Base-by-base conservation (phyloP, 768 basidiomycete genomes). In the Agaricus blazei region DNA sequence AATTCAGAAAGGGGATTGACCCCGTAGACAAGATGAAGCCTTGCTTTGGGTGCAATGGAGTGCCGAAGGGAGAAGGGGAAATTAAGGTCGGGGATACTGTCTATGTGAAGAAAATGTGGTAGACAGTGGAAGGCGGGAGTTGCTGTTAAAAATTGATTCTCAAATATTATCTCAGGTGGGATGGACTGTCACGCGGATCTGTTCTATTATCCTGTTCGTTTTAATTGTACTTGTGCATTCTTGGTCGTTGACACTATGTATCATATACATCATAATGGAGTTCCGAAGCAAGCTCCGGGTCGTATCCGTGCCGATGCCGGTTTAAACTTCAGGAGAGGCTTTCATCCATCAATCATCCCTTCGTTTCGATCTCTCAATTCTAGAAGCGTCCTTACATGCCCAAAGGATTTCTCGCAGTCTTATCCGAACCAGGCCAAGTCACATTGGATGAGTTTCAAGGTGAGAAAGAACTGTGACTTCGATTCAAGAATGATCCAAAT, bases 11-110 rank as follows among this genome's bases (percentile, higher is more conserved):
- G 29, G 82, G 84, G 15, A 52, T 85, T 51, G 81, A 87, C 64
- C 78, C 79, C 0, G 63, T 55, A 19, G 60, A 72, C 1, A 74
- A 73, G 57, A 68, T 72, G 68, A 77, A 75, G 60, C 75, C 88
- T 1, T 90, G 85, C 62, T 73, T 91, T 37, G 88, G 88, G 3
- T 80, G 79, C 62, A 87, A 90, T 63, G 86, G 73, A 0, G 75
- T 84, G 15, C 75, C 82, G 8, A 65, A 65, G 4, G 77, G 67
- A 2, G 65, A 62, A 37, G 88, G 89, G 0, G 68, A 74, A 23
- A 69, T 87, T 23, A 72, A 64, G 6, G 84, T 90, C 27, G 87
- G 87, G 9, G 89, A 90, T 64, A 58, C 64, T 56, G 76, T 90
- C 31, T 69, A 69, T 58, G 76, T 84, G 48, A 74, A 67, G 57